Base-by-base conservation (phyloP, 495 filamentous ascomycete genomes). In the Penicillium odoratum region DNA sequence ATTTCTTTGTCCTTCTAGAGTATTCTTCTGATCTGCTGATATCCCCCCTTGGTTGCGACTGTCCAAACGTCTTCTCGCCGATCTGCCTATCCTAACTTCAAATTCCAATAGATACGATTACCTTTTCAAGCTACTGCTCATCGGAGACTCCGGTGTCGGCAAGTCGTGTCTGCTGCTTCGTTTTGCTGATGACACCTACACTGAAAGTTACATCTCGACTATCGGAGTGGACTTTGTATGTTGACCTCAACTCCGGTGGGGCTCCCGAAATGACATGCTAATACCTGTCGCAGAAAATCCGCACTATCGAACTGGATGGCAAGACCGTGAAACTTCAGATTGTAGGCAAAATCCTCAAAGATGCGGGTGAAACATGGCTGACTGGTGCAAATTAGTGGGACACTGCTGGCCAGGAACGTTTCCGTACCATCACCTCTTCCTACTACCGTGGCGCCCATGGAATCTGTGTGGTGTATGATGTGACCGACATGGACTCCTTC, bases 321-420 rank as follows among this genome's bases (percentile, higher is more conserved):
- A 98, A 98, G 86, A 98, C 94, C 3, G 94, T 98, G 74, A 98
- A 98, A 83, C 83, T 98, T 61, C 94, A 98, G 78, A 98, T 98
- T 74, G 94, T 98, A 88, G 73, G 90, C 63, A 51, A 16, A 30
- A 21, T 53, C 34, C 44, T 3, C n/a, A 40, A 8, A 44, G n/a
- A 33, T 26, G 30, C 16, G 11, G 16, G 30, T 29, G 30, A 2
- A 33, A 13, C 9, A 26, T 36, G 46, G 48, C 66, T 66, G 55
- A 68, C 63, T 52, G 8, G 15, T 25, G 26, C 21, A 34, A 40
- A 46, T 61, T 59, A 98, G 94, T 98, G 94, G 94, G 94, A 98
- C 74, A 98, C 94, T 55, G 94, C 94, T 57, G 94, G 94, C 59
- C 94, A 98, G 82, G 94, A 98, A 76, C 91, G 94, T 63, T 98